Evolutionary conservation across 306 rosid genomes (phyloP).

Genomic region (Gynostemma pentaphyllum): DNA sequence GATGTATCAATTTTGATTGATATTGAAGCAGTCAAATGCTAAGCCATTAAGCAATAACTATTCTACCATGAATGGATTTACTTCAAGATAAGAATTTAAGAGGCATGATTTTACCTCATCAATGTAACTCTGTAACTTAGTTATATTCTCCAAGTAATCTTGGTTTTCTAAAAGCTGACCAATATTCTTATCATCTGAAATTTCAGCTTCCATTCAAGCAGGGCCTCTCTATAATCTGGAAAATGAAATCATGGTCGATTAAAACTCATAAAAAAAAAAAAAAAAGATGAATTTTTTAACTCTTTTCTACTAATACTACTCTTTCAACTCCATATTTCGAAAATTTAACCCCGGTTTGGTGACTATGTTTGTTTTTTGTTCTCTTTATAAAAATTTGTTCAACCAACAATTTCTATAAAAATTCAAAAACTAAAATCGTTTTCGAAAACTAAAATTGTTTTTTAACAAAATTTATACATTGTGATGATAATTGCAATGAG

Average conservation of each 20-base stretch:
- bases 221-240: background rate
- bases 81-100: background rate
- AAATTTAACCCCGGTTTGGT: too few relatives aligned
- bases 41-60: background rate
- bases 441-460: too few relatives aligned
- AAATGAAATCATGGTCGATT: background rate
- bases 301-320: background rate
- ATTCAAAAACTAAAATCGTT: too few relatives aligned
- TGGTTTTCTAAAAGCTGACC: background rate
- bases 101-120: constrained; percentile 3
- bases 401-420: too few relatives aligned
- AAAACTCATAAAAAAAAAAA: background rate
- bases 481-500: background rate
- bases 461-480: background rate
- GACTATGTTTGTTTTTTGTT: too few relatives aligned
- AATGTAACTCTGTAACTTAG: constrained; percentile 1
- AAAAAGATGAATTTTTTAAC: background rate
- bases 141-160: constrained; percentile 10
- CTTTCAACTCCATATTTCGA: background rate
- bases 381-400: too few relatives aligned
- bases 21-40: background rate
- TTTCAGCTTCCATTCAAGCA: constrained; percentile 1
- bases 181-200: background rate
- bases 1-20: background rate
- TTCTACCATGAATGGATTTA: background rate